These are phyloP conservation scores for Xylariales sp. DNA, from an alignment of 2,329 filamentous ascomycete species.

Conservation along the genomic window DNA sequence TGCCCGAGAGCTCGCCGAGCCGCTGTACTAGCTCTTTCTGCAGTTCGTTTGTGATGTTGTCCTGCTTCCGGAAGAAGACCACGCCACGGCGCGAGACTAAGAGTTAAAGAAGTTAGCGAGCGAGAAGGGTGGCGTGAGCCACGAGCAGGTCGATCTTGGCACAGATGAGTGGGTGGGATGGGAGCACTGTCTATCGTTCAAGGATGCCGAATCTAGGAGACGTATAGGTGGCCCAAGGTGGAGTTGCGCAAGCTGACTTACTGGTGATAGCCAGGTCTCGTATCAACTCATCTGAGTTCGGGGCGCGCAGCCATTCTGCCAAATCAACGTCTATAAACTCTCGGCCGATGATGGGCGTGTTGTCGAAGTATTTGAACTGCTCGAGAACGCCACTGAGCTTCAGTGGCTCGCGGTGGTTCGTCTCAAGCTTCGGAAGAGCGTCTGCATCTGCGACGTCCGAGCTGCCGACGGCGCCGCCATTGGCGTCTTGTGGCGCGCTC, in stretches of 20 bases:
- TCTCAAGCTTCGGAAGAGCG: constrained; percentile 42
- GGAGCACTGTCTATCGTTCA: background rate
- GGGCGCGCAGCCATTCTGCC: constrained; percentile 68
- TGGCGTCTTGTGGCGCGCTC: constrained; percentile 30
- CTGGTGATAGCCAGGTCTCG: constrained; percentile 75
- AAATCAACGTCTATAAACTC: constrained; percentile 71
- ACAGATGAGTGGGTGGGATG: background rate
- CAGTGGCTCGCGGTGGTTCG: constrained; percentile 53
- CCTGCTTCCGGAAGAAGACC: constrained; percentile 76
- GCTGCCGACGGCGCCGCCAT: constrained; percentile 35
- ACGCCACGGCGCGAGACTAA: constrained; percentile 75
- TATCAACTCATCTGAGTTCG: constrained; percentile 71
- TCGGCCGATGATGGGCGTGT: constrained; percentile 71
- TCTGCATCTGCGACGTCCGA: constrained; percentile 30
- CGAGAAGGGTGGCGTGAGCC: no score
- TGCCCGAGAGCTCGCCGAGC: constrained; percentile 68
- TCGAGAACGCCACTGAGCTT: constrained; percentile 64
- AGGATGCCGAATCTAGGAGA: background rate
- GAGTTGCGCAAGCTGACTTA: constrained; percentile 49
- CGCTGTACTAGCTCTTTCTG: constrained; percentile 74
- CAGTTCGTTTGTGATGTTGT: constrained; percentile 69
- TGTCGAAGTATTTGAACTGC: constrained; percentile 65
- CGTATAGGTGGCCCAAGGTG: background rate
- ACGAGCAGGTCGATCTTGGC: background rate
- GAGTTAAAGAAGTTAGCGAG: constrained; percentile 1